A percentile compares a stretch with the other conserved stretches of the same genome.
These are phyloP conservation scores for Exophiala spinifera DNA, from an alignment of 2,329 filamentous ascomycete species.

Conservation along the genomic window DNA sequence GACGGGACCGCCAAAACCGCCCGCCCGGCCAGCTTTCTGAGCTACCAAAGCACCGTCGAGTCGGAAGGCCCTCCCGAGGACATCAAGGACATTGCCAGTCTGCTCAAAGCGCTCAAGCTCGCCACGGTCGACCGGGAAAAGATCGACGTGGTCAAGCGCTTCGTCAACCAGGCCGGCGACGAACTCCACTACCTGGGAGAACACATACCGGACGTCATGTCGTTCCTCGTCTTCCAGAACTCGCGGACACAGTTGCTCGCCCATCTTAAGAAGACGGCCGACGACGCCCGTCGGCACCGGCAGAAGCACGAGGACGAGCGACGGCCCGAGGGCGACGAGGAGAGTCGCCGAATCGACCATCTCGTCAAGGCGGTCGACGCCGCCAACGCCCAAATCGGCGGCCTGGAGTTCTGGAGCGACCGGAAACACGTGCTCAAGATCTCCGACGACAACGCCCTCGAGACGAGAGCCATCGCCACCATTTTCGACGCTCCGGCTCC, in stretches of 20 bases:
- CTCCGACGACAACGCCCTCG: constrained; percentile 19
- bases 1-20: constrained; percentile 32
- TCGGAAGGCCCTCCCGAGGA: constrained; percentile 51
- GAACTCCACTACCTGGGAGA: constrained; percentile 73
- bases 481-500: constrained; percentile 20
- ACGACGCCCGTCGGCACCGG: constrained; percentile 52
- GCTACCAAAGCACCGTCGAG: constrained; percentile 39
- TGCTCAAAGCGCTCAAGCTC: constrained; percentile 66
- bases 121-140: constrained; percentile 88
- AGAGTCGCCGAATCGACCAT: constrained; percentile 57
- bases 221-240: constrained; percentile 81
- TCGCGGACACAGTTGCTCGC: constrained; percentile 75
- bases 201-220: constrained; percentile 83
- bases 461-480: constrained; percentile 19
- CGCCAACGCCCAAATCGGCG: constrained; percentile 75
- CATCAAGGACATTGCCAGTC: constrained; percentile 61
- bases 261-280: constrained; percentile 63
- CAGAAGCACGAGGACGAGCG: constrained; percentile 43
- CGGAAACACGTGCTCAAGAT: constrained; percentile 37
- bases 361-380: constrained; percentile 71
- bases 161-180: constrained; percentile 71
- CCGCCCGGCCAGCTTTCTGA: constrained; percentile 31
- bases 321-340: constrained; percentile 45
- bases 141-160: constrained; percentile 76
- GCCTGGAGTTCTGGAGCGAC: constrained; percentile 84